These are phyloP conservation scores for Gossypium arboreum DNA, from an alignment of 345 rosid genomes.

Conservation along the genomic window DNA sequence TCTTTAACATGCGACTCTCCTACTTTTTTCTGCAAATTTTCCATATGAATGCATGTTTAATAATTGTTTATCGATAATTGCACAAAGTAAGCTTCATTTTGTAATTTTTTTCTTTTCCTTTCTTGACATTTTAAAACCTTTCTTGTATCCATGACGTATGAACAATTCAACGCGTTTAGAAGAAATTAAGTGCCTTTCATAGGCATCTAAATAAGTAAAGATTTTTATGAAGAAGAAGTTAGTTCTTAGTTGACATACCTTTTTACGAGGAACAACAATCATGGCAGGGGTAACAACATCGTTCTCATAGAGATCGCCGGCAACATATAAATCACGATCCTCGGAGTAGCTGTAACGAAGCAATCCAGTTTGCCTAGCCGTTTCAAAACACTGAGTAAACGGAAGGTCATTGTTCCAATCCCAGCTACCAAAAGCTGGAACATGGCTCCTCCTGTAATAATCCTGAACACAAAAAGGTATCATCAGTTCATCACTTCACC, in stretches of 20 bases:
- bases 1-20: constrained; percentile 22
- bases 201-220: no score
- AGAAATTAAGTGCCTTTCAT: no score
- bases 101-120: no score
- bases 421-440: constrained; percentile 98
- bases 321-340: constrained; percentile 83
- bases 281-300: constrained; percentile 82
- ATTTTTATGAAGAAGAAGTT: background rate
- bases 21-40: constrained; percentile 35
- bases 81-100: no score
- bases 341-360: constrained; percentile 66
- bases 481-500: background rate
- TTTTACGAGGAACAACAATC: constrained; percentile 84
- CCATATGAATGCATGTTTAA: background rate
- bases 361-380: constrained; percentile 61
- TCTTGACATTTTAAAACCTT: no score
- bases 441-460: constrained; percentile 53
- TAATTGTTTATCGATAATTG: background rate
- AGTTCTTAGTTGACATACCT: constrained; percentile 31
- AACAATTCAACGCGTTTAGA: no score
- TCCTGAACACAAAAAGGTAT: constrained; percentile 21
- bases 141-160: no score
- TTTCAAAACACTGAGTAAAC: constrained; percentile 86
- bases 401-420: constrained; percentile 85
- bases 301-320: constrained; percentile 81